A percentile compares a stretch with the other conserved stretches of the same genome.
These are phyloP conservation scores for Rubus idaeus DNA, from an alignment of 306 rosid genomes.

Conservation along the genomic window DNA sequence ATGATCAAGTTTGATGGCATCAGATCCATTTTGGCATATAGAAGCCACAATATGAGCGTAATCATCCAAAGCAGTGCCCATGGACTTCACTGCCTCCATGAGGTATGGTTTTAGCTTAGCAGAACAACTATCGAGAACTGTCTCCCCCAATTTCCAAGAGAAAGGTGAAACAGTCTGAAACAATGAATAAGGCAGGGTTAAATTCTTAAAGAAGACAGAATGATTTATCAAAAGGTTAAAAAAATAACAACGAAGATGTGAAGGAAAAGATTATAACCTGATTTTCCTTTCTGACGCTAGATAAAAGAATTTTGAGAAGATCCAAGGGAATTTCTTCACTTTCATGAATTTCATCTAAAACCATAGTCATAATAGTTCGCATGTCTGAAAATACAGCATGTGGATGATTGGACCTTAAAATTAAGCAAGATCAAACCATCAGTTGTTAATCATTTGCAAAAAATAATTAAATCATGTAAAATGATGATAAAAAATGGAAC, in stretches of 20 bases:
- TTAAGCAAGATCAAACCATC: constrained; percentile 33
- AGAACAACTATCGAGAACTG: constrained; percentile 61
- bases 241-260: constrained; percentile 10
- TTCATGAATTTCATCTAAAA: constrained; percentile 63
- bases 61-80: constrained; percentile 44
- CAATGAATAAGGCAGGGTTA: constrained; percentile 27
- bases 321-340: constrained; percentile 64
- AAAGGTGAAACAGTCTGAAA: constrained; percentile 54
- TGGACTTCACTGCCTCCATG: constrained; percentile 45
- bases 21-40: constrained; percentile 43
- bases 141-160: constrained; percentile 65
- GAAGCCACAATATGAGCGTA: constrained; percentile 46
- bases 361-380: constrained; percentile 62
- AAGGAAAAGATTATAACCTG: constrained; percentile 39
- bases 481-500: not conserved
- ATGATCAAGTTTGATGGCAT: constrained; percentile 11
- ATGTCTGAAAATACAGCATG: constrained; percentile 43
- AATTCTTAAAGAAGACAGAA: not conserved
- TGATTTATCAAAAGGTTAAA: constrained; percentile 11
- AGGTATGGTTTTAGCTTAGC: constrained; percentile 54
- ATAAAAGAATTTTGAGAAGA: constrained; percentile 57
- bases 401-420: constrained; percentile 61
- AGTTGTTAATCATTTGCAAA: constrained; percentile 25
- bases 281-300: constrained; percentile 55
- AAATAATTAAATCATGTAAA: constrained; percentile 10